A percentile compares a stretch with the other conserved stretches of the same genome.
phyloP scores from a whole-genome alignment of 2,329 filamentous ascomycete genomes.

The Biscogniauxia sp. region DNA sequence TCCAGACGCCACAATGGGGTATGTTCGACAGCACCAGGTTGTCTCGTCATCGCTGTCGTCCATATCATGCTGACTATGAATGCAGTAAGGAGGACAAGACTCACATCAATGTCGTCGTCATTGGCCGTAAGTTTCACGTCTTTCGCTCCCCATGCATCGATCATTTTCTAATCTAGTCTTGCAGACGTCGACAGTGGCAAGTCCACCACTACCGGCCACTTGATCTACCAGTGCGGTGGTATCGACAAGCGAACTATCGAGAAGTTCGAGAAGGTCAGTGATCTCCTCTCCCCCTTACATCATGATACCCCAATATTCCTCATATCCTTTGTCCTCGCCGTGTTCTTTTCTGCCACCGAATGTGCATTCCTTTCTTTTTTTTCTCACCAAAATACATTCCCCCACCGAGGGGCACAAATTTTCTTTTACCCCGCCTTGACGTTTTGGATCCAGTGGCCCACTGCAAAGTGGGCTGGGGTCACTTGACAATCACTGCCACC shows the following conservation, averaged over 20 bases:
- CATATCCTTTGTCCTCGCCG: conserved; percentile 28
- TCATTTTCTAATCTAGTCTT: conserved; percentile 12
- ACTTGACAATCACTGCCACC: neutral
- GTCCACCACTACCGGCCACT: conserved; percentile 64
- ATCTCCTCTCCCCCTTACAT: conserved; percentile 6
- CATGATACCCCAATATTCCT: conserved; percentile 9
- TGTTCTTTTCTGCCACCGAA: conserved; percentile 21
- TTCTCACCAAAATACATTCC: conserved; percentile 11
- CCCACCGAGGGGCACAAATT: conserved; percentile 30
- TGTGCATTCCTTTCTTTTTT: conserved; percentile 3
- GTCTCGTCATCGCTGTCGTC: conserved; percentile 7
- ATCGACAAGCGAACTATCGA: conserved; percentile 99
- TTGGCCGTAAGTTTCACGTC: conserved; percentile 50
- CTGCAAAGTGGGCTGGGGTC: neutral
- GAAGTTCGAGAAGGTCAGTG: conserved; percentile 99
- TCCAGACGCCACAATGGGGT: conserved; percentile 38
- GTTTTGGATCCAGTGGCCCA: conserved; percentile 9
- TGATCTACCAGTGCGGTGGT: conserved; percentile 99
- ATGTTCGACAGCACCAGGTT: conserved; percentile 19
- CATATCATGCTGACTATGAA: conserved; percentile 5
- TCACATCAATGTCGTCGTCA: conserved; percentile 98
- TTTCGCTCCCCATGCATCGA: neutral
- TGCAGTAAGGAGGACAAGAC: conserved; percentile 89
- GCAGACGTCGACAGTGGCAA: conserved; percentile 51
- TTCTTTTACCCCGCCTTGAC: conserved; percentile 30